phyloP scores from a whole-genome alignment of 2,329 filamentous ascomycete genomes.

The Sporothrix brunneoviolacea region DNA sequence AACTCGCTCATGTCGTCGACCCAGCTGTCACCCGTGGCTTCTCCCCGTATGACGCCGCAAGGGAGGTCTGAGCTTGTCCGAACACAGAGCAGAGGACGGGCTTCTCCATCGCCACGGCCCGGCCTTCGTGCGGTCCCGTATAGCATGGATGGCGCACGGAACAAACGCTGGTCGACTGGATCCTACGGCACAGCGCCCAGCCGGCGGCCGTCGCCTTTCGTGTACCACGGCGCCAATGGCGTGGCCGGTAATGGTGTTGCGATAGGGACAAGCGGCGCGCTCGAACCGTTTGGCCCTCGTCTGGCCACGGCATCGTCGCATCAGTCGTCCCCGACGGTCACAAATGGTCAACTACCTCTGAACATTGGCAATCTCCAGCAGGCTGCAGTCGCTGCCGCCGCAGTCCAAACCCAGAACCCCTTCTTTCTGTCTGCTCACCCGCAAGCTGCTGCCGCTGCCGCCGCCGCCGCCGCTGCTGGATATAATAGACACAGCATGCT shows the following conservation, averaged over 20 bases:
- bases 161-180: constrained; percentile 73
- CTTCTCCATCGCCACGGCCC: constrained; percentile 64
- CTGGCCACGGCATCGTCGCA: constrained; percentile 38
- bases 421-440: constrained; percentile 42
- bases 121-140: constrained; percentile 65
- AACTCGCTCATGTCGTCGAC: constrained; percentile 66
- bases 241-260: background rate
- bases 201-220: constrained; percentile 52
- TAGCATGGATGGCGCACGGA: constrained; percentile 57
- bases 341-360: constrained; percentile 43
- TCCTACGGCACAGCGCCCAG: constrained; percentile 56
- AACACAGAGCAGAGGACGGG: constrained; percentile 60
- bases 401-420: constrained; percentile 46
- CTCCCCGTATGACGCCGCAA: constrained; percentile 59
- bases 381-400: constrained; percentile 38
- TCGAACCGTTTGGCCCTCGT: constrained; percentile 52
- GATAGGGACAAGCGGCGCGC: background rate
- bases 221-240: constrained; percentile 45
- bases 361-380: constrained; percentile 50
- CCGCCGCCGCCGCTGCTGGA: constrained; percentile 20
- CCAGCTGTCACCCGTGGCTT: constrained; percentile 65
- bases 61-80: constrained; percentile 55
- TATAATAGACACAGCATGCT: constrained; percentile 54
- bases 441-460: constrained; percentile 37
- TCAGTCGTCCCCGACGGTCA: constrained; percentile 45